Conservation (phyloP, 192 early-diverging fungal genomes). For the Mycoemilia scoparia region DNA sequence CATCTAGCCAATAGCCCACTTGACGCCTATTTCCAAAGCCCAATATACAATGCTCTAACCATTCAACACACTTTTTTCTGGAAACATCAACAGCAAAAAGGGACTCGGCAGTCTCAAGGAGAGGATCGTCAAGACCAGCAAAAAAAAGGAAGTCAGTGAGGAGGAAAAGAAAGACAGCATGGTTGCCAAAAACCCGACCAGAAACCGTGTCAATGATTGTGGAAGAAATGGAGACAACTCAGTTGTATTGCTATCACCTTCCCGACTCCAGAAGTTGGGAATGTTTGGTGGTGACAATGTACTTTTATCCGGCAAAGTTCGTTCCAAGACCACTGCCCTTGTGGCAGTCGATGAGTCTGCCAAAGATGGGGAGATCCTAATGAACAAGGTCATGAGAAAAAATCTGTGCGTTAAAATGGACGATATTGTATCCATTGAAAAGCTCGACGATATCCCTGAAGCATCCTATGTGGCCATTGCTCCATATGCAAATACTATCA, state of each 20-base stretch:
- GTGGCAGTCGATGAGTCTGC: slow-evolving; percentile 80
- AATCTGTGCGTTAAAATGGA: slow-evolving; percentile 90
- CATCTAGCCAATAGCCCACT: no score
- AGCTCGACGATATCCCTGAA: slow-evolving; percentile 85
- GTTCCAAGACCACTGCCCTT: slow-evolving; percentile 89
- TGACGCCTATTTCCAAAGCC: no score
- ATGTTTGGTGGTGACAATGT: slow-evolving; percentile 95
- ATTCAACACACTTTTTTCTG: no score
- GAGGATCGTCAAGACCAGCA: no score
- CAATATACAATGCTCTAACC: no score
- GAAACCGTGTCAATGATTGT: no score
- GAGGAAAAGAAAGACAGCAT: no score
- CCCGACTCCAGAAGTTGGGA: slow-evolving; percentile 78
- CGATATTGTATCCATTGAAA: slow-evolving; percentile 91
- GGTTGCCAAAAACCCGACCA: no score
- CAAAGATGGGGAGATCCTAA: slow-evolving; percentile 79
- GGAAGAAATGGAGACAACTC: slow-evolving; percentile 99
- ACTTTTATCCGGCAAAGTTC: slow-evolving; percentile 93
- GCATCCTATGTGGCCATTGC: slow-evolving; percentile 91
- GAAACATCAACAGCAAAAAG: no score
- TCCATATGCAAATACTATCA: slow-evolving; percentile 95
- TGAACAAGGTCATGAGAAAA: slow-evolving; percentile 90
- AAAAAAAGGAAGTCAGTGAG: no score
- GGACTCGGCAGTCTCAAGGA: no score
- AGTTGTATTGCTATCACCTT: slow-evolving; percentile 69